These are phyloP conservation scores for Neopestalotiopsis sp. DNA, from an alignment of 2,329 filamentous ascomycete genomes.

Conservation along the genomic window DNA sequence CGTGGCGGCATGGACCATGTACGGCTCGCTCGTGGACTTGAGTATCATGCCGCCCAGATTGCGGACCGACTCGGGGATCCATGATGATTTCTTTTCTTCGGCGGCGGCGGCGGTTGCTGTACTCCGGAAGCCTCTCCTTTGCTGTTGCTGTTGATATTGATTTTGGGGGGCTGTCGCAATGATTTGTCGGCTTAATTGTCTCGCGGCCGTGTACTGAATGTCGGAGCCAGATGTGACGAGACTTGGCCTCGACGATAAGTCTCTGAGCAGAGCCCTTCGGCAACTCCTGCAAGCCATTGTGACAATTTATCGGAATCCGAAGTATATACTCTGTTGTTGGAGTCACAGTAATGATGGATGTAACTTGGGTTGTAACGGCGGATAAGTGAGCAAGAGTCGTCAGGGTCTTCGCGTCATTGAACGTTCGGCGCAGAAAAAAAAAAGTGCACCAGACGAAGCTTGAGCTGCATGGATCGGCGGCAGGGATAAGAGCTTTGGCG, in stretches of 20 bases:
- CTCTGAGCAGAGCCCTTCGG: not conserved
- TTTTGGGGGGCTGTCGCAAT: constrained; percentile 22
- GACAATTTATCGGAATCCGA: not conserved
- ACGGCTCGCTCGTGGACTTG: constrained; percentile 49
- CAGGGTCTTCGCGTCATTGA: constrained; percentile 32
- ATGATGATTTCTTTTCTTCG: constrained; percentile 25
- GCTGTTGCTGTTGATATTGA: constrained; percentile 25
- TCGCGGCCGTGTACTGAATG: not conserved
- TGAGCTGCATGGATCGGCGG: constrained; percentile 15
- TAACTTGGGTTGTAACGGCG: not conserved
- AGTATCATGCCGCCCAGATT: constrained; percentile 33
- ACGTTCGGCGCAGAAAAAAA: constrained; percentile 18
- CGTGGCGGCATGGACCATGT: constrained; percentile 80
- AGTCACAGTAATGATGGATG: not conserved
- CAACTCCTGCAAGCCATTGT: constrained; percentile 14
- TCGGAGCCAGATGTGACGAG: not conserved
- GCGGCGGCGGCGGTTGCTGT: constrained; percentile 33
- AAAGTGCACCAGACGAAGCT: constrained; percentile 18
- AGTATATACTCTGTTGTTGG: too few species aligned
- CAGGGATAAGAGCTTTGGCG: constrained; percentile 16
- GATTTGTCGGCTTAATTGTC: constrained; percentile 32
- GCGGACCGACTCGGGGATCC: constrained; percentile 32
- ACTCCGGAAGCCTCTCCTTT: constrained; percentile 43
- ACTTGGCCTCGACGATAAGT: not conserved
- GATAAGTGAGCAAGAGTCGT: not conserved